A percentile compares a stretch with the other conserved stretches of the same genome.
These are phyloP conservation scores for Monascus purpureus DNA, from an alignment of 495 filamentous ascomycete species.

Conservation along the genomic window DNA sequence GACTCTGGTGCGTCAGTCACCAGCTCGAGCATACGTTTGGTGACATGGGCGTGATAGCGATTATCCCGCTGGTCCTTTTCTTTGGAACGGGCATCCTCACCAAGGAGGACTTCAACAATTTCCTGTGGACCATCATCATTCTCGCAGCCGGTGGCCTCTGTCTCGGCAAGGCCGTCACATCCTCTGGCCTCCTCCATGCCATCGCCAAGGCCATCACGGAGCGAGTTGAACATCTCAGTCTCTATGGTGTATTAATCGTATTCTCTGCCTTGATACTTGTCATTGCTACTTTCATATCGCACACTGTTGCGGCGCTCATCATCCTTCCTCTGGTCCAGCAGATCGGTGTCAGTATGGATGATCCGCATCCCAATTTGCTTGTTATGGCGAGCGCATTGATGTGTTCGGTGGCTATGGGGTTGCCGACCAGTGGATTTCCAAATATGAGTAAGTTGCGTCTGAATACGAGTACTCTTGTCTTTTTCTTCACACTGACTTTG, in stretches of 20 bases:
- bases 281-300: slow-evolving; percentile 94
- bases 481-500: slow-evolving; percentile 2
- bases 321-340: slow-evolving; percentile 80
- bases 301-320: slow-evolving; percentile 93
- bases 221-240: slow-evolving; percentile 58
- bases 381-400: slow-evolving; percentile 73
- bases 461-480: no score
- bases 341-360: slow-evolving; percentile 68
- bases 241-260: slow-evolving; percentile 79
- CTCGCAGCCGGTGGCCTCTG: slow-evolving; percentile 87
- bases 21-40: slow-evolving; percentile 78
- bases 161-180: slow-evolving; percentile 88
- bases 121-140: slow-evolving; percentile 99
- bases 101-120: slow-evolving; percentile 99
- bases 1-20: slow-evolving; percentile 84
- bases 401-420: slow-evolving; percentile 65
- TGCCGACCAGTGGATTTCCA: slow-evolving; percentile 92
- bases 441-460: slow-evolving; percentile 84
- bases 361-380: slow-evolving; percentile 86
- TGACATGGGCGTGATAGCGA: slow-evolving; percentile 96
- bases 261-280: slow-evolving; percentile 79
- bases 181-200: slow-evolving; percentile 82
- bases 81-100: slow-evolving; percentile 95
- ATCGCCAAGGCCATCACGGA: slow-evolving; percentile 64
- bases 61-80: slow-evolving; percentile 90